Percentiles rank a stretch among this genome's conserved stretches.
Evolutionary conservation across 208 protist species (phyloP).

Genomic region (Kentomonas sorsogonicus): DNA sequence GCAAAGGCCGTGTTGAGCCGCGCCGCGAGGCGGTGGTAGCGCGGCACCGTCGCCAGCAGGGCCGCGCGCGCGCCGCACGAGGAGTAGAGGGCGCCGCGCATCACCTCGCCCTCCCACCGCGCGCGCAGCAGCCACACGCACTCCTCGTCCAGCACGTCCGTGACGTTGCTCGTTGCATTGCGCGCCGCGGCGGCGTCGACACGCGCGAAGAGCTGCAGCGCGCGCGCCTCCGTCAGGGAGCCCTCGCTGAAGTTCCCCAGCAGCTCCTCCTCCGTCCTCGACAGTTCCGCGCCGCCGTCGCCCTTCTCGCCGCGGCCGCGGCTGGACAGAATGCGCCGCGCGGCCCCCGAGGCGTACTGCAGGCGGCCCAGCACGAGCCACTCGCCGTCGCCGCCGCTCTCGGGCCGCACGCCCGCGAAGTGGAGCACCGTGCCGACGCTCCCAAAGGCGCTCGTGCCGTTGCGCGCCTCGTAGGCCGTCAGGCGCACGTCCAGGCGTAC

Average conservation of each 20-base stretch:
- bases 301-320: no score
- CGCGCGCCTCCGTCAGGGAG: background rate
- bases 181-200: background rate
- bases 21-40: background rate
- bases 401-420: no score
- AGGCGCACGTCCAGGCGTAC: no score
- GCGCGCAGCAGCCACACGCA: background rate
- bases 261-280: background rate
- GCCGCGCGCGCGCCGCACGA: background rate
- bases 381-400: no score
- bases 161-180: background rate
- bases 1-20: background rate
- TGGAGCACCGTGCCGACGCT: no score
- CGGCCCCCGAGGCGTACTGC: no score
- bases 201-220: background rate
- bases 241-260: background rate
- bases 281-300: background rate
- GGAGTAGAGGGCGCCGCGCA: background rate
- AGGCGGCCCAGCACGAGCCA: no score
- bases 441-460: no score
- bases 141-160: background rate
- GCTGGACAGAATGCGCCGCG: background rate
- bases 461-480: no score
- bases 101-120: background rate
- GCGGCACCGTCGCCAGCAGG: background rate